Base-by-base conservation (phyloP, 306 rosid genomes). In the Cicer judaicum region DNA sequence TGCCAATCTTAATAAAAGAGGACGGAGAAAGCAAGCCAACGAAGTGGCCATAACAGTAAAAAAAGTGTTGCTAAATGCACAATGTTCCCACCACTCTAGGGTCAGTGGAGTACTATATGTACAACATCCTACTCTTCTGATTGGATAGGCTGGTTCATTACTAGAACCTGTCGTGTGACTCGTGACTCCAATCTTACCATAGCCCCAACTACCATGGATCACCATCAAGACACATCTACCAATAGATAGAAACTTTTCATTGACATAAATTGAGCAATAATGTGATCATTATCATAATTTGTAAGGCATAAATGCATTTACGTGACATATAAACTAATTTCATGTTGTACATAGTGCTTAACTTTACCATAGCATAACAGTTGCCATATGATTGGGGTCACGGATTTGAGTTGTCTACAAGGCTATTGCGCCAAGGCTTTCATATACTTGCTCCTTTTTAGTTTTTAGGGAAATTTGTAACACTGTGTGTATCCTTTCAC, bases 1-100 rank as follows among this genome's bases (percentile, higher is more conserved):
- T 24, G 55, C 47, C 21, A 36, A 60, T 76, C 56, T 81, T 68
- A 61, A 65, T 46, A 41, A 64, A 68, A 54, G 21, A 44, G 9
- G 40, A 18, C 9, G 40, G 52, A 50, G 63, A 52, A 47, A 40
- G 60, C 49, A 65, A 41, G 10, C 53, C 53, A 56, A 49, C 66
- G 24, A 71, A 29, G 34, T 29, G 5, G 68, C 72, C 65, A 71
- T 57, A 56, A 59, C 46, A 34, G 60, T 36, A 56, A 76, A 56
- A 76, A 15, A 34, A 34, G 2, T 15, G 42, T 14, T 54, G 10
- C 39, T 19, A 61, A 16, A 56, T 55, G 49, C 42, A 67, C 38
- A 76, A 68, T 40, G 62, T 47, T 67, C 48, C 52, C 52, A 57
- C 53, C 34, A 57, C 13, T n/a, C 5, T 38, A 39, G 24, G 9